phyloP scores from a whole-genome alignment of 2,329 filamentous ascomycete genomes.

The Colletotrichum tamarilloi region DNA sequence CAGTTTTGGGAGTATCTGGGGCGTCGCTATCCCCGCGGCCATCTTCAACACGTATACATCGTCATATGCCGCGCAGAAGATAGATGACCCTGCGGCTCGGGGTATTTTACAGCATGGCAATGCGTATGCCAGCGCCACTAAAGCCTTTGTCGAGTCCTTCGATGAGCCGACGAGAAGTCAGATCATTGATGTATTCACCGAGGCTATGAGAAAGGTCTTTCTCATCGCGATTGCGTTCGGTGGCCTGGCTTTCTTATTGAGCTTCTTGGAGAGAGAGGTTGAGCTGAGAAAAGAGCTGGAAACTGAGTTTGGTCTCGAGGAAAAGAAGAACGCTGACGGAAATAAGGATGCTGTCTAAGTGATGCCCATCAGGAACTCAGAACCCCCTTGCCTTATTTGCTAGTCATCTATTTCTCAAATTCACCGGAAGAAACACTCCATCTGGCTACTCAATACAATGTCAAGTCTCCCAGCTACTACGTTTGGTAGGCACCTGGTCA shows the following conservation, averaged over 20 bases:
- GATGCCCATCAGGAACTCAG: too few relatives aligned
- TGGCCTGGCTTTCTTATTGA: constrained; percentile 38
- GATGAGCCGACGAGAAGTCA: constrained; percentile 34
- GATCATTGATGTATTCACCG: constrained; percentile 41
- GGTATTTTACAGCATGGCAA: constrained; percentile 40
- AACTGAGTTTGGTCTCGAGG: constrained; percentile 43
- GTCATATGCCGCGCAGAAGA: constrained; percentile 36
- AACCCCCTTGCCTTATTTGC: too few relatives aligned
- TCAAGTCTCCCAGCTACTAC: too few relatives aligned
- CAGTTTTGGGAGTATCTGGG: too few relatives aligned
- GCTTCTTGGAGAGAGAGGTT: constrained; percentile 42
- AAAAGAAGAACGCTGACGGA: constrained; percentile 1
- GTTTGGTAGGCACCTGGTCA: too few relatives aligned
- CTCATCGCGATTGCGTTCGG: constrained; percentile 38
- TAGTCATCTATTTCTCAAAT: too few relatives aligned
- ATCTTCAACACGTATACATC: constrained; percentile 31
- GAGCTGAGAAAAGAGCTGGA: constrained; percentile 41
- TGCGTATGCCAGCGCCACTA: constrained; percentile 43
- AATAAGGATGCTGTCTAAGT: background rate
- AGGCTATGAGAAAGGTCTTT: constrained; percentile 41
- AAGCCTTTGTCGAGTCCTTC: constrained; percentile 39
- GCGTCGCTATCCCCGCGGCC: background rate
- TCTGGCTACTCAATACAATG: background rate
- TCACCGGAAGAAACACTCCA: too few relatives aligned
- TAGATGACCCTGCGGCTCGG: constrained; percentile 37